Conservation (phyloP, 441 rosid species). For the Syzygium malaccense region DNA sequence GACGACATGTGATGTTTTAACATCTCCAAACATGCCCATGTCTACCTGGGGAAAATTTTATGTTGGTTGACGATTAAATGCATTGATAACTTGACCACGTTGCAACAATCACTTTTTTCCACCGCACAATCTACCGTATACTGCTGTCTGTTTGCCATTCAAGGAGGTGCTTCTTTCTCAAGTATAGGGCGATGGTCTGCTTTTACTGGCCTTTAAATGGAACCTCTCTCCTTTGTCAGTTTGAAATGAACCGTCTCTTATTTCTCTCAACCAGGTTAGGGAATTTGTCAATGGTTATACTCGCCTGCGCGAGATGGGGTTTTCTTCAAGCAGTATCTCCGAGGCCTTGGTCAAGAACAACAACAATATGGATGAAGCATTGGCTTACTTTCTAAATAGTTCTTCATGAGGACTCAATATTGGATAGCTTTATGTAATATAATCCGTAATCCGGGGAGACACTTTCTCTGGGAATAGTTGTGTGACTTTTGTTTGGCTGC, state of each 20-base stretch:
- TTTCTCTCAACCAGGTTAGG: neutral
- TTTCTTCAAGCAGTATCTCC: neutral
- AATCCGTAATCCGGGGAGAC: neutral
- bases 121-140: neutral
- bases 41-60: neutral
- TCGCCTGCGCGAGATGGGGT: constrained; percentile 13
- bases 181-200: neutral
- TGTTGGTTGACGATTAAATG: neutral
- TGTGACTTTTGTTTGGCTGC: neutral
- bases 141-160: neutral
- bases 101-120: neutral
- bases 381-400: constrained; percentile 6
- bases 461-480: neutral
- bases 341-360: constrained; percentile 4
- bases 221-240: neutral
- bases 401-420: neutral
- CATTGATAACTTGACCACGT: neutral
- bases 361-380: constrained; percentile 4
- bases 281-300: constrained; percentile 6
- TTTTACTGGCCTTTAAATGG: neutral
- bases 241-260: neutral
- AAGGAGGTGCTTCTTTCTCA: neutral
- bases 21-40: neutral
- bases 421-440: neutral
- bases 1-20: neutral